phyloP scores from a whole-genome alignment of 2,329 filamentous ascomycete genomes.

The Lecanosticta acicola region DNA sequence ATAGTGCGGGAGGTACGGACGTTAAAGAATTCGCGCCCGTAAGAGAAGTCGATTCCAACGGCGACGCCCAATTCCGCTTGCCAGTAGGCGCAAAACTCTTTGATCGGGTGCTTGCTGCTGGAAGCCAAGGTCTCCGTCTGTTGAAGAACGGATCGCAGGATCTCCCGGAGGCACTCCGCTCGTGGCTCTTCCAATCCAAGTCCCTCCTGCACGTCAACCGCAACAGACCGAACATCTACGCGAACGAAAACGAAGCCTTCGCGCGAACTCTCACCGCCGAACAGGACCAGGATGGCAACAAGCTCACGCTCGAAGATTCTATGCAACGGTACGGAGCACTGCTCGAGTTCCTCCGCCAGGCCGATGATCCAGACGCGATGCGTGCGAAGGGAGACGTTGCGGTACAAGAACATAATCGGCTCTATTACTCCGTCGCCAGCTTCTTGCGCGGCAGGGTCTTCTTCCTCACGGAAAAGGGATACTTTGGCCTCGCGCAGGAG shows the following conservation, averaged over 20 bases:
- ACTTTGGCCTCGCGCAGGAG: slow-evolving; percentile 14
- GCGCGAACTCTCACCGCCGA: slow-evolving; percentile 17
- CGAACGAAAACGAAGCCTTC: slow-evolving; percentile 12
- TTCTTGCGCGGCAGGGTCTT: slow-evolving; percentile 18
- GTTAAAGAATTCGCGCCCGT: slow-evolving; percentile 10
- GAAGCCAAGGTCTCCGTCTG: slow-evolving; percentile 7
- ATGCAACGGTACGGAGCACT: slow-evolving; percentile 12
- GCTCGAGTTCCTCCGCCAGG: slow-evolving; percentile 8
- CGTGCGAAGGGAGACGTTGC: neutral
- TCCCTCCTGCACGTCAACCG: slow-evolving; percentile 13
- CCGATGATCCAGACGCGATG: slow-evolving; percentile 3
- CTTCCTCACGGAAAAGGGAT: slow-evolving; percentile 16
- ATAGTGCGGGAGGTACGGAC: slow-evolving; percentile 14
- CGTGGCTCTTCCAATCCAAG: slow-evolving; percentile 15
- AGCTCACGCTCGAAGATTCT: slow-evolving; percentile 10
- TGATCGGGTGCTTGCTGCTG: slow-evolving; percentile 16
- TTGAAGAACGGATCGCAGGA: slow-evolving; percentile 4
- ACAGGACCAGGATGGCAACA: slow-evolving; percentile 10
- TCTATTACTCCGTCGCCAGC: slow-evolving; percentile 10
- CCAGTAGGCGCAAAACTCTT: slow-evolving; percentile 14
- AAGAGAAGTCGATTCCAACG: slow-evolving; percentile 1
- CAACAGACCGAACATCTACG: slow-evolving; percentile 8
- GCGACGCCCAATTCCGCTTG: slow-evolving; percentile 8
- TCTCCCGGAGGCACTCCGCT: slow-evolving; percentile 11
- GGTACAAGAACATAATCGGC: slow-evolving; percentile 7